phyloP scores from a whole-genome alignment of 345 rosid species.

The Eucalyptus dawsonii region DNA sequence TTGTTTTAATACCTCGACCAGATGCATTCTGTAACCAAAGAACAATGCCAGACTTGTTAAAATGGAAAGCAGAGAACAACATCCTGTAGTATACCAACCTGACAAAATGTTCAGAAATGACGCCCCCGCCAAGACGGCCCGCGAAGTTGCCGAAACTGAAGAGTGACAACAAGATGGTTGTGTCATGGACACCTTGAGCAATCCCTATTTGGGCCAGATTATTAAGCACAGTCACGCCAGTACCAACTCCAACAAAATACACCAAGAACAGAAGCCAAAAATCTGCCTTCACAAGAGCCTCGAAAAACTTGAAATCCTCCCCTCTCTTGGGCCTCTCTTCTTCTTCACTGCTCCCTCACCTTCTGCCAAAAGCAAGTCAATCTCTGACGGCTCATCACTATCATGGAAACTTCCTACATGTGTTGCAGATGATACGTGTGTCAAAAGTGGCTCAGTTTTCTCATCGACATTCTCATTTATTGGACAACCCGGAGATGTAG shows the following conservation, averaged over 20 bases:
- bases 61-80: not conserved
- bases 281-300: constrained; percentile 64
- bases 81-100: constrained; percentile 16
- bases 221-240: constrained; percentile 60
- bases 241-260: constrained; percentile 62
- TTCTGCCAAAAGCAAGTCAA: constrained; percentile 56
- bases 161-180: constrained; percentile 42
- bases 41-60: not conserved
- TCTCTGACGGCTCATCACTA: constrained; percentile 25
- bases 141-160: constrained; percentile 63
- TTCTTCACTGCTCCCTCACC: constrained; percentile 71
- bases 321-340: constrained; percentile 63
- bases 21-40: not conserved
- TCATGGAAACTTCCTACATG: constrained; percentile 22
- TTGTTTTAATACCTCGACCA: not conserved
- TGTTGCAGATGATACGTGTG: constrained; percentile 10
- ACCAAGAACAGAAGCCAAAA: constrained; percentile 69
- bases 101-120: constrained; percentile 54
- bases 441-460: constrained; percentile 34
- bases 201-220: constrained; percentile 72
- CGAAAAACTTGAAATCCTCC: constrained; percentile 56
- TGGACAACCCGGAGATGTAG: constrained; percentile 1
- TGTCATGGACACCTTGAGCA: constrained; percentile 41
- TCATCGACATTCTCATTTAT: constrained; percentile 5
- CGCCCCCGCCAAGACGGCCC: constrained; percentile 62